Evolutionary conservation across 2,329 filamentous ascomycete genomes (phyloP).

Genomic region (Scorias spongiosa): DNA sequence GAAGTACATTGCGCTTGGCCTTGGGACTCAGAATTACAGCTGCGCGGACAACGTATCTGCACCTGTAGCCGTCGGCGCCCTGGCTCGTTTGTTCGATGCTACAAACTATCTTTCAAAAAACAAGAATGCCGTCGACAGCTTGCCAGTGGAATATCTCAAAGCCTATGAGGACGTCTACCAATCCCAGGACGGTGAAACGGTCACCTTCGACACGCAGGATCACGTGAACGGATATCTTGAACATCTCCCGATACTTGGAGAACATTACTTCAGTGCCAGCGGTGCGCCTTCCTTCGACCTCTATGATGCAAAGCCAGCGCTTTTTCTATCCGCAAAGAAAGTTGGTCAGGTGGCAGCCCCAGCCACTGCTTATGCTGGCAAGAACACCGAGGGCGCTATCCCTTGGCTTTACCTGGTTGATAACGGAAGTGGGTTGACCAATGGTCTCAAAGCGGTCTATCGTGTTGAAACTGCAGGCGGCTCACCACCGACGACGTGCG

Average conservation of each 20-base stretch:
- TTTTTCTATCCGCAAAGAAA: constrained; percentile 34
- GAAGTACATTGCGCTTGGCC: constrained; percentile 40
- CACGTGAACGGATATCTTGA: constrained; percentile 18
- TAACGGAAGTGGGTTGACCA: constrained; percentile 19
- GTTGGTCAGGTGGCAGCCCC: constrained; percentile 38
- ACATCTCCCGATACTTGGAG: constrained; percentile 31
- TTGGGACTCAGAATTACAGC: constrained; percentile 56
- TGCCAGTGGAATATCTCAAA: constrained; percentile 6
- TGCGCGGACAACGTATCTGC: constrained; percentile 26
- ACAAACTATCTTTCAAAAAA: constrained; percentile 26
- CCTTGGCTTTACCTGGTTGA: constrained; percentile 33
- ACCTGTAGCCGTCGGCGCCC: constrained; percentile 28
- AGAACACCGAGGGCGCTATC: constrained; percentile 23
- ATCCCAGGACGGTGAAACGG: not conserved
- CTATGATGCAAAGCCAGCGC: constrained; percentile 23
- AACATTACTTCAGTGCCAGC: constrained; percentile 49
- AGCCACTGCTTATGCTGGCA: constrained; percentile 21
- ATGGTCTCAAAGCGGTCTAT: constrained; percentile 31
- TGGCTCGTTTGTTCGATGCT: constrained; percentile 31
- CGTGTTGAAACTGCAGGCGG: constrained; percentile 35
- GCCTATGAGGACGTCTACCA: constrained; percentile 3
- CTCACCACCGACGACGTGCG: constrained; percentile 24
- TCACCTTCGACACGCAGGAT: constrained; percentile 4
- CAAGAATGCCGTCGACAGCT: constrained; percentile 6
- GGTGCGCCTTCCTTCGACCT: constrained; percentile 47